Conservation (phyloP, 129 eudicot species). For the Logfia minima region DNA sequence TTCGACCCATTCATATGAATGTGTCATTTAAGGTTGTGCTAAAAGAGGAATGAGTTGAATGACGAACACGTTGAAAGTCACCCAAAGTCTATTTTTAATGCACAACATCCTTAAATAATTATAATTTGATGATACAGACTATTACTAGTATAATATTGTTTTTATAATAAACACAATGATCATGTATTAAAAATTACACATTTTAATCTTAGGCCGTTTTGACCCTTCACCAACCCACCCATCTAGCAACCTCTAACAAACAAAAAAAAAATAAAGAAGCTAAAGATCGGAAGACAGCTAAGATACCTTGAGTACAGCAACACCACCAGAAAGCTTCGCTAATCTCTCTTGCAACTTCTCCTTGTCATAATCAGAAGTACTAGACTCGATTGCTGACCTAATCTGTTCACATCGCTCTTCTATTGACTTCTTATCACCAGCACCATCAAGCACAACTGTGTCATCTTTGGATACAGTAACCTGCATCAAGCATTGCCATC, state of each 20-base stretch:
- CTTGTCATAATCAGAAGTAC: not conserved
- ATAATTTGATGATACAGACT: not conserved
- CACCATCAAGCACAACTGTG: conserved; percentile 26
- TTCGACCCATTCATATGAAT: not conserved
- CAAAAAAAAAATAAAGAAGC: not conserved
- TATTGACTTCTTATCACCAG: conserved; percentile 26
- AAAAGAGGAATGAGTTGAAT: not conserved
- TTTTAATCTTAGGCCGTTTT: not conserved
- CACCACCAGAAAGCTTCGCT: conserved; percentile 13
- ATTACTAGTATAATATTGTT: too few relatives aligned
- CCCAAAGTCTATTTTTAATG: not conserved
- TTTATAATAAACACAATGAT: too few relatives aligned
- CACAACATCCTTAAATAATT: not conserved
- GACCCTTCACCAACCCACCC: not conserved
- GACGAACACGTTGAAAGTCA: not conserved
- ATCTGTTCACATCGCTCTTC: conserved; percentile 21
- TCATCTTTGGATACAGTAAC: conserved; percentile 27
- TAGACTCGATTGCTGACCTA: conserved; percentile 5
- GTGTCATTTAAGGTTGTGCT: not conserved
- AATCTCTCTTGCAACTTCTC: conserved; percentile 14
- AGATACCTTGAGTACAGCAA: conserved; percentile 2
- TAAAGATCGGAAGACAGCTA: not conserved
- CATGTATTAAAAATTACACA: not conserved
- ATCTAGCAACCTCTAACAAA: not conserved
- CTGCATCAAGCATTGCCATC: conserved; percentile 30